Base-by-base conservation (phyloP, 805 yeast species). In the Lachancea lanzarotensis region DNA sequence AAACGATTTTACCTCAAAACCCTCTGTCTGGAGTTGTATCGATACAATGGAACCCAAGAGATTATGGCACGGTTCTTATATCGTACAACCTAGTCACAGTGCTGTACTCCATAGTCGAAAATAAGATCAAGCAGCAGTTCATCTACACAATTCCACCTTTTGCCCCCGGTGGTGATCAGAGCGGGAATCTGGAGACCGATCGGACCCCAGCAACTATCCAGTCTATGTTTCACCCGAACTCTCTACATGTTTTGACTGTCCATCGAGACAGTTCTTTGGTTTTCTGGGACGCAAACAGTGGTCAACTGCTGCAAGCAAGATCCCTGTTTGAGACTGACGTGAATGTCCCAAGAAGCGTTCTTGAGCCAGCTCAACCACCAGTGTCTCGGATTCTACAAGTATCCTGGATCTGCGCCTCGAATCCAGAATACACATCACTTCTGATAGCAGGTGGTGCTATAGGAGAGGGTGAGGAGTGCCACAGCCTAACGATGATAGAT, bases 251-350 rank as follows among this genome's bases (percentile, higher is more conserved):
- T 2, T 73, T 85, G 17, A 82, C 96, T 0, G 74, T 79, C 2
- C 95, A 91, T 62, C 80, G 70, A 18, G 96, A 90, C 57, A 91
- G 91, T 43, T 76, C 95, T 0, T 56, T 93, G 31, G 95, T 79
- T 1, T 93, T 93, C 58, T 93, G 98, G 97, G 98, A 93, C 63
- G 84, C 87, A 1, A 73, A 79, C 27, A 81, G 81, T 31, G 96
- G 95, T 0, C 76, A 78, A 13, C 65, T 79, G 36, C 69, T 93
- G 12, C 81, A 81, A 43, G 93, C 96, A 1, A 74, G 97, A 52
- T 75, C 85, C 1, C 49, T 83, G 3, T 74, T 75, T 48, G 95
- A 85, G 41, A 70, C 79, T 2, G 75, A 78, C 44, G 76, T 88
- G 8, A 82, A 86, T 55, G 58, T 64, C 17, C 81, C 83, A 2